Conservation (phyloP, 805 yeast species). For the Kuraishia piskuri region DNA sequence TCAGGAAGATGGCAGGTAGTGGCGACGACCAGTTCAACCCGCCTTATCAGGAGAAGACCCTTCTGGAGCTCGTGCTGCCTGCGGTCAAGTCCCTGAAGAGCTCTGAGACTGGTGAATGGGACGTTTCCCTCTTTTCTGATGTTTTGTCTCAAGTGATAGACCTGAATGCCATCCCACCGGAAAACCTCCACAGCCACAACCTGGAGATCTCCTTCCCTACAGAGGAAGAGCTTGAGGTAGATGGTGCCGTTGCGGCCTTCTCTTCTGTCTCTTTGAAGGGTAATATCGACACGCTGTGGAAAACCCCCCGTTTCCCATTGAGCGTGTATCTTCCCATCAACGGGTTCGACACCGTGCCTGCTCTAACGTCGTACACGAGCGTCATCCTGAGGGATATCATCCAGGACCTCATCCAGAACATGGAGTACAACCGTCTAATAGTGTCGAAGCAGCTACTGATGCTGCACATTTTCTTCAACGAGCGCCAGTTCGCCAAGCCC, state of each 20-base stretch:
- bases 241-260: conserved; percentile 15
- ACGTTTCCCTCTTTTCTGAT: conserved; percentile 29
- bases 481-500: conserved; percentile 56
- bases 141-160: conserved; percentile 16
- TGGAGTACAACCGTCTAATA: conserved; percentile 85
- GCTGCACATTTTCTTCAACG: conserved; percentile 63
- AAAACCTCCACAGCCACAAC: neutral
- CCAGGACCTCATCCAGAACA: conserved; percentile 63
- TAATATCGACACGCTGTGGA: conserved; percentile 61
- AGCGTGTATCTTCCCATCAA: conserved; percentile 50
- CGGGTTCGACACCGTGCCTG: conserved; percentile 61
- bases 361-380: conserved; percentile 39
- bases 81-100: conserved; percentile 27
- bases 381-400: conserved; percentile 67
- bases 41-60: conserved; percentile 44
- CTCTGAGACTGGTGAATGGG: conserved; percentile 25
- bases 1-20: conserved; percentile 30
- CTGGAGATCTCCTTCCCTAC: conserved; percentile 22
- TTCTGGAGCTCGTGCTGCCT: conserved; percentile 43
- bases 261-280: conserved; percentile 19
- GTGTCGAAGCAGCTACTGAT: conserved; percentile 77
- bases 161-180: conserved; percentile 9
- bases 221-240: conserved; percentile 20
- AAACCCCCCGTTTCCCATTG: conserved; percentile 48
- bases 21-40: conserved; percentile 22